Conservation (phyloP, 2,329 filamentous ascomycete species). For the Phaeoacremonium minimum region DNA sequence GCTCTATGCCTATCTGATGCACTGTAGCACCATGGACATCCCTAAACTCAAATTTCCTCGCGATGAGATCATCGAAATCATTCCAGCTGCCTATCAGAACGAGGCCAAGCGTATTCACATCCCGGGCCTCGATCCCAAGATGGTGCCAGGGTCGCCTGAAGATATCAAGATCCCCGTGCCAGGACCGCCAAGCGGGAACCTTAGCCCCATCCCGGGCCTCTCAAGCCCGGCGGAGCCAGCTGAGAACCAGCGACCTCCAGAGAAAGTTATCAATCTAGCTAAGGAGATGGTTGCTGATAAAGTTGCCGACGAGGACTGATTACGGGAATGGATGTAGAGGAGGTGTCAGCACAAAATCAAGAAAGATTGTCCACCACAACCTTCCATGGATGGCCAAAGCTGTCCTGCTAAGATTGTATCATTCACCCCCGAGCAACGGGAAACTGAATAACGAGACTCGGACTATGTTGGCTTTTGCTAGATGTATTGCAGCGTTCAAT, state of each 20-base stretch:
- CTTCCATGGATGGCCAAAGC: too few relatives aligned
- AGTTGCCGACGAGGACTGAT: conserved; percentile 48
- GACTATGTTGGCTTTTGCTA: too few relatives aligned
- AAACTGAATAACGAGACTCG: too few relatives aligned
- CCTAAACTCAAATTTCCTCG: conserved; percentile 89
- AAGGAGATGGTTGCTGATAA: conserved; percentile 49
- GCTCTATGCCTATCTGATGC: conserved; percentile 97
- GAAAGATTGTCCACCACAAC: too few relatives aligned
- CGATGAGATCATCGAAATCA: conserved; percentile 98
- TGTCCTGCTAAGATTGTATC: too few relatives aligned
- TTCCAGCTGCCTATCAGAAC: conserved; percentile 96
- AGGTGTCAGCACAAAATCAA: too few relatives aligned
- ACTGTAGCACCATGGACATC: conserved; percentile 92
- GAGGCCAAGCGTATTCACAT: conserved; percentile 89
- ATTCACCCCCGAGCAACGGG: too few relatives aligned
- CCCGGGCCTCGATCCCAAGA: conserved; percentile 58
- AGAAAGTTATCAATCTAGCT: conserved; percentile 44
- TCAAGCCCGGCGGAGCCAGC: conserved; percentile 39
- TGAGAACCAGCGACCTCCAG: conserved; percentile 32
- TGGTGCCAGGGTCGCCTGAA: conserved; percentile 75
- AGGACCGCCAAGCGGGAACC: conserved; percentile 31
- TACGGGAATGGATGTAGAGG: too few relatives aligned
- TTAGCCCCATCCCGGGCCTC: conserved; percentile 43
- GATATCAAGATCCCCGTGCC: conserved; percentile 76
- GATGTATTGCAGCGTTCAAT: too few relatives aligned